Evolutionary conservation across 352 stramenopile species (phyloP), one percentile per base, ranked within the genome.

Genomic region (Peronospora destructor): DNA sequence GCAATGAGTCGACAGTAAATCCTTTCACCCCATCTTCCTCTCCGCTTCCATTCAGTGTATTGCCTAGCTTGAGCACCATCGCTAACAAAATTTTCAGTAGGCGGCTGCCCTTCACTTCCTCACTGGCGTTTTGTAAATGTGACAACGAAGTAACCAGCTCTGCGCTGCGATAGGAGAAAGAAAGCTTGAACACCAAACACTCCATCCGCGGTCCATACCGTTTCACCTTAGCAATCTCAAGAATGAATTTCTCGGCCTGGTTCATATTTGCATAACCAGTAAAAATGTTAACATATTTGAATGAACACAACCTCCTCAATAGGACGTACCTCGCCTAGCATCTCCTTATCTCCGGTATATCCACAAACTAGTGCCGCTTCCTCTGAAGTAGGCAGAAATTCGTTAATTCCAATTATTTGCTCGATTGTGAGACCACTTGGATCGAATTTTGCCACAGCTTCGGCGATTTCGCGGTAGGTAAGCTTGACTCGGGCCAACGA

Each of bases 51-150:
- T 98, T 98, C 29, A 99, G 78, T 25, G 95, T 89, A 65, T 98
- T 98, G 16, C 96, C 95, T 13, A 99, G 64, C 56, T 96, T 98
- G 17, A 99, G 78, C 66, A 98, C 96, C 60, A 97, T 96, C n/a
- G 85, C 88, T 45, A 99, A 77, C 19, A 98, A 70, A 41, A 93
- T 96, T 60, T 97, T 94, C 0, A 99, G 75, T 12, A 94, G 60
- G 26, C 86, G 78, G 61, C 85, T 97, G 16, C 86, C 82, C 40
- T 96, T 92, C 4, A 98, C 84, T 64, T 98, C 86, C 39, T 98
- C 85, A 44, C 91, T 97, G 25, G 95, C 94, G 35, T 78, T 81
- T 21, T 90, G 83, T 29, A 98, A 65, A 45, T 88, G 85, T 3
- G 64, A 71, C 7, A 97, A 66, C 16, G 80, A 94, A 13, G 68